These are phyloP conservation scores for Diacronema lutheri DNA, from an alignment of 78 protist species.

Conservation along the genomic window DNA sequence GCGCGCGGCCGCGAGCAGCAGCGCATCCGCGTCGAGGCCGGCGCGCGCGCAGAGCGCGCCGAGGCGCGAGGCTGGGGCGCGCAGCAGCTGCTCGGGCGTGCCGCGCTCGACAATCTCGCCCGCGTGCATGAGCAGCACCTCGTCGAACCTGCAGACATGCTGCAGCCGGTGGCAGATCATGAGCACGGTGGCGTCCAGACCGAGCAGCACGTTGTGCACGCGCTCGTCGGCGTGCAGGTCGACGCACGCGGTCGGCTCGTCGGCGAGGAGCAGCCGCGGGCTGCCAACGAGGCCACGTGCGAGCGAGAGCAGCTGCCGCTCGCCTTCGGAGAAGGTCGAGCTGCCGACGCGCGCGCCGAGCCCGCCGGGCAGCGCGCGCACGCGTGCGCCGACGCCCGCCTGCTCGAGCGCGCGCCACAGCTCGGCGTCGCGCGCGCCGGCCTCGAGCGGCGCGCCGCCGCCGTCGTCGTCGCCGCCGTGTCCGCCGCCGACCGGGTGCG, in stretches of 20 bases:
- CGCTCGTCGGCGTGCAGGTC: neutral
- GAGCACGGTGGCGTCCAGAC: neutral
- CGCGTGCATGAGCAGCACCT: constrained; percentile 52
- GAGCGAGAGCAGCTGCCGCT: constrained; percentile 10
- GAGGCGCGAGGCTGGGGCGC: no score
- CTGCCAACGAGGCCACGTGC: neutral
- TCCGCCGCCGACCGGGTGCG: no score
- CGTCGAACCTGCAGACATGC: neutral
- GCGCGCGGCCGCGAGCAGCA: no score
- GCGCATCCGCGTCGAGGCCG: no score
- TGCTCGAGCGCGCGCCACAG: constrained; percentile 64
- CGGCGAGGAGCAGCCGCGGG: neutral
- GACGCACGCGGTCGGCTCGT: constrained; percentile 22
- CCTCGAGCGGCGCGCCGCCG: no score
- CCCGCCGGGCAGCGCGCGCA: neutral
- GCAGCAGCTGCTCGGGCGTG: constrained; percentile 49
- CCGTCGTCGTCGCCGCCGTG: no score
- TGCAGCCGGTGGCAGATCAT: constrained; percentile 32
- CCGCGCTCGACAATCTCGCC: constrained; percentile 72
- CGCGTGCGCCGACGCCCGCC: constrained; percentile 22
- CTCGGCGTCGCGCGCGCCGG: constrained; percentile 1
- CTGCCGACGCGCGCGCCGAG: neutral
- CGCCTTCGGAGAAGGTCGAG: neutral
- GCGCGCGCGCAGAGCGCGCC: no score
- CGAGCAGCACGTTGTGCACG: neutral